Evolutionary conservation across 1,284 basidiomycete genomes (phyloP).

Genomic region (Somion occarium): DNA sequence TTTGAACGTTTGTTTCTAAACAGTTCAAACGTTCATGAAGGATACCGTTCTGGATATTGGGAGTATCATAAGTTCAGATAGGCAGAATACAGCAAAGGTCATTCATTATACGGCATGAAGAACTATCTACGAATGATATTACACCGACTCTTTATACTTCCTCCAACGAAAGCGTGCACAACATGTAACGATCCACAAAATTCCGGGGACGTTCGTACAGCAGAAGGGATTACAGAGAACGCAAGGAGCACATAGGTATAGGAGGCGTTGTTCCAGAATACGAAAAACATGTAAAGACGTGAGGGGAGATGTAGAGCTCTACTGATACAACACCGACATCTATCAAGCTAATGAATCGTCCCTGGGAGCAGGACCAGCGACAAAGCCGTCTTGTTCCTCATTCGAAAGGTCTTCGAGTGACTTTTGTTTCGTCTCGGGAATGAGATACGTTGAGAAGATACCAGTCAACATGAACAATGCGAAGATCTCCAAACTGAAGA

Average conservation of each 20-base stretch:
- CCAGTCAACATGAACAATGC: constrained; percentile 81
- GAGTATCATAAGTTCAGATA: too few relatives aligned
- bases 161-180: too few relatives aligned
- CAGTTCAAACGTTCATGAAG: too few relatives aligned
- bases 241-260: background rate
- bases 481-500: constrained; percentile 63
- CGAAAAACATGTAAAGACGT: background rate
- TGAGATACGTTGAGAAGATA: constrained; percentile 69
- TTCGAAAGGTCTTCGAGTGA: constrained; percentile 70
- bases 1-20: too few relatives aligned
- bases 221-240: background rate
- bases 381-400: constrained; percentile 64
- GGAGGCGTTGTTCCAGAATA: background rate
- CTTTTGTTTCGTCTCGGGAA: constrained; percentile 71
- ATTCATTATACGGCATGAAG: too few relatives aligned
- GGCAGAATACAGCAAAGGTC: too few relatives aligned
- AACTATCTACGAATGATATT: too few relatives aligned
- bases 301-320: background rate
- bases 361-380: constrained; percentile 19
- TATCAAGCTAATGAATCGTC: background rate
- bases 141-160: too few relatives aligned
- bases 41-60: too few relatives aligned
- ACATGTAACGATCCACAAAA: too few relatives aligned
- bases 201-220: too few relatives aligned
- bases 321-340: background rate